A percentile compares a stretch with the other conserved stretches of the same genome.
Conservation (phyloP, 2,329 filamentous ascomycete species). For the Epicoccum sorghinum region DNA sequence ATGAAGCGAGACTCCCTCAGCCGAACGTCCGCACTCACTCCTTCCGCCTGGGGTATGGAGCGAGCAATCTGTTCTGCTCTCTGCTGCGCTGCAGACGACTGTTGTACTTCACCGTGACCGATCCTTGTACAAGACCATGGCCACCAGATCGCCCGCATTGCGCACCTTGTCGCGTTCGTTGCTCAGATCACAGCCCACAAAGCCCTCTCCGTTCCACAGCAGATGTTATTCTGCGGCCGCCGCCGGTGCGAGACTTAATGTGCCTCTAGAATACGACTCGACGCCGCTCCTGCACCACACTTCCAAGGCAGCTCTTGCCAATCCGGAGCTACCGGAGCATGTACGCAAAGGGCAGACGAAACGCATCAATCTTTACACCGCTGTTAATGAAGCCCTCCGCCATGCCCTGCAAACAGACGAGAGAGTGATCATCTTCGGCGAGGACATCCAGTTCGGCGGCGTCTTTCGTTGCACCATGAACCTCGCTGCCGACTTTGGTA, state of each 20-base stretch:
- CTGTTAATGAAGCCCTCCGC: slow-evolving; percentile 87
- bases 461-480: slow-evolving; percentile 96
- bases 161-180: slow-evolving; percentile 40
- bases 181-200: slow-evolving; percentile 26
- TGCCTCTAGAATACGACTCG: slow-evolving; percentile 84
- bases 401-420: slow-evolving; percentile 84
- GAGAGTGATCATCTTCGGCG: slow-evolving; percentile 87
- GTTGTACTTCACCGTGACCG: background rate
- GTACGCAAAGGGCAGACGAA: slow-evolving; percentile 73
- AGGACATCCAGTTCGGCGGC: slow-evolving; percentile 96
- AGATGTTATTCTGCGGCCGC: slow-evolving; percentile 56
- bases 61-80: slow-evolving; percentile 6
- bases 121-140: slow-evolving; percentile 26
- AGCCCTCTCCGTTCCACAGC: slow-evolving; percentile 26
- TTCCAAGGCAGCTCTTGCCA: slow-evolving; percentile 71
- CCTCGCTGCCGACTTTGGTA: slow-evolving; percentile 83
- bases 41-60: slow-evolving; percentile 13
- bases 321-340: slow-evolving; percentile 72
- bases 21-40: slow-evolving; percentile 17
- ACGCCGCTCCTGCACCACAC: slow-evolving; percentile 83
- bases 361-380: slow-evolving; percentile 91
- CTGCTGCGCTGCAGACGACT: background rate
- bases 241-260: slow-evolving; percentile 71
- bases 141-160: slow-evolving; percentile 37
- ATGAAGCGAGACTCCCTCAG: slow-evolving; percentile 8